Percentiles rank a stretch among this genome's conserved stretches.
These are phyloP conservation scores for Cystobasidium tubakii DNA, from an alignment of 768 basidiomycete genomes.

Conservation along the genomic window DNA sequence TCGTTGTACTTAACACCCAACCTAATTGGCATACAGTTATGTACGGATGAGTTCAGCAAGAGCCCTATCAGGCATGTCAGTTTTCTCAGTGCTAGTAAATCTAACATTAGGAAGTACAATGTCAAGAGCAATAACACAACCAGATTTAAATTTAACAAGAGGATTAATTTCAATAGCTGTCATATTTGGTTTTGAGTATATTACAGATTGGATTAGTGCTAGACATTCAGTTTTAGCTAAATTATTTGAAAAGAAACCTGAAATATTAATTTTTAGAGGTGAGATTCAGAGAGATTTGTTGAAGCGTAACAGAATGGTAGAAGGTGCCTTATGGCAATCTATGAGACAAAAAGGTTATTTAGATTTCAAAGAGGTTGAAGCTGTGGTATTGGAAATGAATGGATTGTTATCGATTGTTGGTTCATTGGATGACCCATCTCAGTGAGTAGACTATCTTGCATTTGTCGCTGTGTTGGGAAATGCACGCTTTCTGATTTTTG, in stretches of 20 bases:
- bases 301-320: not conserved
- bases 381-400: slow-evolving; percentile 7
- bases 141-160: slow-evolving; percentile 18
- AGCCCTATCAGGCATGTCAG: not conserved
- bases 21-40: not conserved
- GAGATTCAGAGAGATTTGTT: not conserved
- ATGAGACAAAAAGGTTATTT: not conserved
- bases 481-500: too few relatives aligned
- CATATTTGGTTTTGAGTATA: slow-evolving; percentile 2
- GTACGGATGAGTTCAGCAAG: not conserved
- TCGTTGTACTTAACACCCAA: not conserved
- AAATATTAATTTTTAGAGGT: slow-evolving; percentile 4
- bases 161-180: slow-evolving; percentile 3
- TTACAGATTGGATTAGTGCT: slow-evolving; percentile 1
- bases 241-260: slow-evolving; percentile 6
- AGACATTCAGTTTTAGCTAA: not conserved
- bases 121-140: slow-evolving; percentile 13
- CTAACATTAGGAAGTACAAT: slow-evolving; percentile 13
- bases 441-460: not conserved
- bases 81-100: not conserved
- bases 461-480: too few relatives aligned
- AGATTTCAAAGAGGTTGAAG: not conserved
- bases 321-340: not conserved
- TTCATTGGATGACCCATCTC: not conserved
- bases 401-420: not conserved